Base-by-base conservation (phyloP, 768 basidiomycete genomes). In the Cystobasidium ongulense region DNA sequence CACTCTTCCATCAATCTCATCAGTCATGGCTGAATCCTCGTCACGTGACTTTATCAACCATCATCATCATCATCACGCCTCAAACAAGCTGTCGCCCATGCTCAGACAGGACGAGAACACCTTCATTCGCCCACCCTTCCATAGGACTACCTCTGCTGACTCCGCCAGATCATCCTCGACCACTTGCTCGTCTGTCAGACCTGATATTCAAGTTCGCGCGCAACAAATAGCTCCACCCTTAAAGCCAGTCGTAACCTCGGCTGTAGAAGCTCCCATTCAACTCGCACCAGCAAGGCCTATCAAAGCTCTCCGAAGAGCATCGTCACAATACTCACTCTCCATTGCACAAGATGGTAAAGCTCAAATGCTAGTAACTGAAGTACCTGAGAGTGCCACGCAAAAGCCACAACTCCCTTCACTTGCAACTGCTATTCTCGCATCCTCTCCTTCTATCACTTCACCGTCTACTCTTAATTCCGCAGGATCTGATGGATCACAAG, bases 321-420 rank as follows among this genome's bases (percentile, higher is more conserved):
- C 57, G 2, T 59, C 57, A 59, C 57, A 59, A 27, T 59, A 59
- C 21, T 59, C 57, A 29, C 57, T 59, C 57, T 59, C 57, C 8
- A 59, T 59, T 15, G 57, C 57, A 29, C 57, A 59, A 59, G 57
- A 59, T 29, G 57, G 57, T 13, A 59, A 35, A 21, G 57, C 57
- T 29, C 25, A 27, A 23, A 59, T 59, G 57, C 25, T 29, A 35
- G 33, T 59, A 15, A 59, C 57, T 27, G 57, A 59, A 31, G 33
- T 29, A 5, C 29, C 25, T 2, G 29, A 59, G 21, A 59, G 29
- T 15, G 17, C 4, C 46, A 3, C 46, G 21, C 46, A 50, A 8
- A 50, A 50, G n/a, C 46, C 46, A 7, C 46, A 50, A n/a, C 46
- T 50, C 4, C 46, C 46, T n/a, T 50, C 46, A 11, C 46, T 50